Base-by-base conservation (phyloP, 2,329 filamentous ascomycete genomes). In the Talaromyces sp. region DNA sequence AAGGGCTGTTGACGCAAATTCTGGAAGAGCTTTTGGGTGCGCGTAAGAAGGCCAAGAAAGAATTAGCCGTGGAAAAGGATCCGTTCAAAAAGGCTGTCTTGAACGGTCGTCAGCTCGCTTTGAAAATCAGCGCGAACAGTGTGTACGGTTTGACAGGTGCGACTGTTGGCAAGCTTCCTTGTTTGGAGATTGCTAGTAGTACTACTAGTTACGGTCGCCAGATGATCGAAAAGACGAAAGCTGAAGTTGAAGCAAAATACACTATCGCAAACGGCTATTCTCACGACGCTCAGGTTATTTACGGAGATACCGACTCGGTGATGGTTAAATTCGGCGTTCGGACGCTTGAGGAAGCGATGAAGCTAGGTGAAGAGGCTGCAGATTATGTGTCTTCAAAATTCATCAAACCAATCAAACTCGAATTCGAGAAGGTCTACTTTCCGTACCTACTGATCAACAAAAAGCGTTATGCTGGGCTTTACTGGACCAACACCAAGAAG, bases 391-490 rank as follows among this genome's bases (percentile, higher is more conserved):
- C 95, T 4, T 86, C 86, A 54, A 97, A 97, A 76, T 99, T 99
- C 75, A 83, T 93, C 76, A 96, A 95, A 74, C 95, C 95, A 3
- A 99, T 99, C 84, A 99, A 98, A 81, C 87, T 99, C 37, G 95
- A 99, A 78, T 99, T 99, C 79, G 95, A 99, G 78, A 99, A 99
- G 80, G 94, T 99, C 0, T 99, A 99, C 80, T 99, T 91, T 76
- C 95, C 95, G 0, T 99, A 99, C 75, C 85, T 99, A 39, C 85
- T 99, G 60, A 99, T 99, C 87, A 99, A 99, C 87, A 99, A 99
- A 84, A 99, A 99, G 83, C 90, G 95, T 68, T 99, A 99, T 73
- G 95, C 95, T 9, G 95, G 95, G n/a, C 80, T 99, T 37, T 98
- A 92, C 81, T 99, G 93, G 93, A 99, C 95, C 5, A 95, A 90